Evolutionary conservation across 2,329 filamentous ascomycete genomes (phyloP).

Genomic region (Cadophora gregata): DNA sequence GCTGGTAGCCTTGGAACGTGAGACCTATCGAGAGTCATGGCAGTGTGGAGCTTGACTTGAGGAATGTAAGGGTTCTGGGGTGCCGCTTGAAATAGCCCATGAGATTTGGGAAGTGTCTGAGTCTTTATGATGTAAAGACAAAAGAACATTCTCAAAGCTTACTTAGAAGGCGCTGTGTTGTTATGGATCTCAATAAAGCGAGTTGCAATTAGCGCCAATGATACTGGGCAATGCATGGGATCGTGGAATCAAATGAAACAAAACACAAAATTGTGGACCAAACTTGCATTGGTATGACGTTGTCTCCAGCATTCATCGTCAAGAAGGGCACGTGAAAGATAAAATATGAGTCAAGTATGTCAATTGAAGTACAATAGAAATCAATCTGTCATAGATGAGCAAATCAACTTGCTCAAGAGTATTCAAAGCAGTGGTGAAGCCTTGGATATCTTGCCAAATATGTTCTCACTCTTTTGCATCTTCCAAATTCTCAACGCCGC

Average conservation of each 20-base stretch:
- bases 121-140: not conserved
- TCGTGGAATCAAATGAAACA: not conserved
- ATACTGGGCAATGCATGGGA: not conserved
- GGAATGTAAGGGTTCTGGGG: not conserved
- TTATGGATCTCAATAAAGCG: not conserved
- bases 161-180: not conserved
- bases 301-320: not conserved
- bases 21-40: not conserved
- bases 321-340: not conserved
- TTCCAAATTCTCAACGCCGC: not conserved
- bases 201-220: not conserved
- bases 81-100: not conserved
- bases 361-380: not conserved
- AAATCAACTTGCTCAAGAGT: not conserved
- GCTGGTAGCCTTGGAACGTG: constrained; percentile 21
- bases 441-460: not conserved
- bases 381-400: not conserved
- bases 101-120: not conserved
- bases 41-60: not conserved
- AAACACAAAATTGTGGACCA: not conserved
- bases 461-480: not conserved
- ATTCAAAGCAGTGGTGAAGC: not conserved
- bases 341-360: not conserved
- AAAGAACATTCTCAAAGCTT: not conserved
- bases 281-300: not conserved